A percentile compares a stretch with the other conserved stretches of the same genome.
phyloP scores from a whole-genome alignment of 352 stramenopile species.

The Phytopythium helicoides region DNA sequence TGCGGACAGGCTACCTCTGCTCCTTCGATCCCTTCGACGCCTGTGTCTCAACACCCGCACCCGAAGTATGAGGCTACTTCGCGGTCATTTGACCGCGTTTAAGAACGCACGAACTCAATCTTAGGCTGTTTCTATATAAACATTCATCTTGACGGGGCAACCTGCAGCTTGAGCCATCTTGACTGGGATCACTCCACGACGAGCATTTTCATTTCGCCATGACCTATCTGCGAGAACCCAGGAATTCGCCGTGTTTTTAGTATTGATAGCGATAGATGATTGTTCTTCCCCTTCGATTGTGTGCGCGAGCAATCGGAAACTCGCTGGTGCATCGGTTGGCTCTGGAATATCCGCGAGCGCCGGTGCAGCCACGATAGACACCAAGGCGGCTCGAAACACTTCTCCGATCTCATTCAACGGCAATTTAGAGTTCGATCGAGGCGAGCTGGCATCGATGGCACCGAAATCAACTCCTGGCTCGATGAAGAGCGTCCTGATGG shows the following conservation, averaged over 20 bases:
- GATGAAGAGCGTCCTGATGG: slow-evolving; percentile 49
- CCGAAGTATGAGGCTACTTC: not conserved
- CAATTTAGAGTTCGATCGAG: slow-evolving; percentile 24
- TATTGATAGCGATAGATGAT: slow-evolving; percentile 33
- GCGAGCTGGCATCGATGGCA: slow-evolving; percentile 11
- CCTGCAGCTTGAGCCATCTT: slow-evolving; percentile 33
- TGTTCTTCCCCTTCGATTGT: slow-evolving; percentile 49
- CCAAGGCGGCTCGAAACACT: slow-evolving; percentile 53
- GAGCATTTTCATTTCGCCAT: slow-evolving; percentile 36
- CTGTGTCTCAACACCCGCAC: slow-evolving; percentile 1
- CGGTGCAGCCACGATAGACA: slow-evolving; percentile 45
- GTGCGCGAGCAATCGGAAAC: slow-evolving; percentile 66
- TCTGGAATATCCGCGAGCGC: slow-evolving; percentile 5
- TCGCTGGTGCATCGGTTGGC: slow-evolving; percentile 19
- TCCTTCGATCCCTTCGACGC: slow-evolving; percentile 13
- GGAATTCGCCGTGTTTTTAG: slow-evolving; percentile 42
- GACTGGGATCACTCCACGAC: slow-evolving; percentile 36
- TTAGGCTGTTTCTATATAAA: slow-evolving; percentile 47
- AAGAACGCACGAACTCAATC: not conserved
- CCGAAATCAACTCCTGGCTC: slow-evolving; percentile 37
- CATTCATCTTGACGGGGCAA: slow-evolving; percentile 49
- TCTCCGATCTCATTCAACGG: slow-evolving; percentile 59
- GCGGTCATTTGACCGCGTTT: not conserved
- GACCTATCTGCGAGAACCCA: slow-evolving; percentile 67
- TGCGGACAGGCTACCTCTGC: slow-evolving; percentile 56